Evolutionary conservation across 2,329 filamentous ascomycete species (phyloP).

Genomic region (Aspergillus sojae): DNA sequence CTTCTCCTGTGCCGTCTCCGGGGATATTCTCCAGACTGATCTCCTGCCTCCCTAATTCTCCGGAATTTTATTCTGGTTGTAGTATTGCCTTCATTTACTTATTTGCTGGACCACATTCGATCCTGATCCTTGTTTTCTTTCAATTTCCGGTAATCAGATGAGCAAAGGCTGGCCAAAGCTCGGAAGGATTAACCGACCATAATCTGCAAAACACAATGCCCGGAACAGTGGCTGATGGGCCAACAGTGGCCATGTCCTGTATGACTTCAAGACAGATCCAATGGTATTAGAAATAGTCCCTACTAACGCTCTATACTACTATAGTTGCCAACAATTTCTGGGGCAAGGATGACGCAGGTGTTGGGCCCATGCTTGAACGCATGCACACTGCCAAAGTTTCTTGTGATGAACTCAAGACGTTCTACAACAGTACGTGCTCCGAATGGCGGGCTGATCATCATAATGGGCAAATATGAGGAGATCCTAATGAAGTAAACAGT

Average conservation of each 20-base stretch:
- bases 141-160: conserved; percentile 24
- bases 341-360: conserved; percentile 98
- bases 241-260: conserved; percentile 71
- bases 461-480: not conserved
- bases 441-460: not conserved
- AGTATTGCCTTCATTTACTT: conserved; percentile 5
- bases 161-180: conserved; percentile 43
- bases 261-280: conserved; percentile 29
- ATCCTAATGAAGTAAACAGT: conserved; percentile 52
- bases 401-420: conserved; percentile 87
- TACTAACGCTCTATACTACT: not conserved
- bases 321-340: conserved; percentile 97
- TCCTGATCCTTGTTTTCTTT: conserved; percentile 10
- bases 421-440: conserved; percentile 74
- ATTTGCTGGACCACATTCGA: conserved; percentile 6
- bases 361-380: conserved; percentile 85
- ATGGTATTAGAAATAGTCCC: not conserved
- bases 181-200: conserved; percentile 21
- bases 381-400: conserved; percentile 95
- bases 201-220: conserved; percentile 54
- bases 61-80: not conserved
- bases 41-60: conserved; percentile 7
- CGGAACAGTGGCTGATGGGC: conserved; percentile 62
- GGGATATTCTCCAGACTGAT: conserved; percentile 9
- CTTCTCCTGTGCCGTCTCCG: not conserved